Base-by-base conservation (phyloP, 306 rosid genomes). In the Lithocarpus polystachyus region DNA sequence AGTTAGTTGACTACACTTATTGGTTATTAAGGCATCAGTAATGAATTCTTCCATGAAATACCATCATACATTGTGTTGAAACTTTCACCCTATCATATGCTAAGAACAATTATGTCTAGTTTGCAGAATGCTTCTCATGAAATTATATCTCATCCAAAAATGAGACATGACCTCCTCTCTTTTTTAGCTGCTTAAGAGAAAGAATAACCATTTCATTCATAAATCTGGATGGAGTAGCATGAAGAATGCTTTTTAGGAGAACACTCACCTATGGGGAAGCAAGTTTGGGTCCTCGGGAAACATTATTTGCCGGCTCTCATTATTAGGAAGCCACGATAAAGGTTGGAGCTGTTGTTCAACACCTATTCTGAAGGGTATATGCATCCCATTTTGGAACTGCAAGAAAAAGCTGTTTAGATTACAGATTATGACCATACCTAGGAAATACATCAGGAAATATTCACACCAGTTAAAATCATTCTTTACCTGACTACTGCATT, bases 401-500 rank as follows among this genome's bases (percentile, higher is more conserved):
- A 90, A 83, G 67, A 82, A n/a, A 56, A 67, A 82, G 19, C 70
- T 55, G 59, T 28, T 29, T 65, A 35, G 82, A 72, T 56, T 70
- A 43, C 28, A 5, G 28, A 29, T 71, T 52, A 12, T 74, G 5
- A 56, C 77, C 59, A 59, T 11, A n/a, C 59, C 9, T 22, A 37
- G 67, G 54, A 74, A 76, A 60, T 6, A 1, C 24, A 57, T 56
- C 62, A 43, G 6, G 1, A n/a, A 23, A 59, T 20, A 45, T 19
- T n/a, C 20, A 73, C 19, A 68, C 56, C 65, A 45, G 43, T 26
- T 52, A 2, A 48, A 70, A 62, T 28, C 51, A 56, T 40, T 74
- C 68, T 84, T 86, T 82, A 92, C 99, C 98, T 92, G 99, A 77
- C 80, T 89, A 86, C 81, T 78, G 88, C 93, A 87, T 61, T 91